A percentile compares a stretch with the other conserved stretches of the same genome.
These are phyloP conservation scores for Strigomonas culicis DNA, from an alignment of 208 protist species.

Conservation along the genomic window DNA sequence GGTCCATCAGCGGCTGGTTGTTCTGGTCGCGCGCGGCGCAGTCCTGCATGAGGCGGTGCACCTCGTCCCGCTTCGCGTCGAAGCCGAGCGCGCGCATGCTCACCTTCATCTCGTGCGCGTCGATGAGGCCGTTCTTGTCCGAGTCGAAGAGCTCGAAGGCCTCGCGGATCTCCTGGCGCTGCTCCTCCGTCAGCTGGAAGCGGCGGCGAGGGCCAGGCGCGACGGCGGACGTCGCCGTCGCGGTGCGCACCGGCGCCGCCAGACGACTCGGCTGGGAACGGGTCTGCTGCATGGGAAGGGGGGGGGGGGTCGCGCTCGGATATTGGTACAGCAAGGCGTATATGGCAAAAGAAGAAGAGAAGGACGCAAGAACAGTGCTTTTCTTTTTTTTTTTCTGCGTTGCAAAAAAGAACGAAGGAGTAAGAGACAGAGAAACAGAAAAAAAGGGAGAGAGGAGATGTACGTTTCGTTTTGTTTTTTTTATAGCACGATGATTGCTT, in stretches of 20 bases:
- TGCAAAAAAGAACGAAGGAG: neutral
- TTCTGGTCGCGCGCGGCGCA: conserved; percentile 78
- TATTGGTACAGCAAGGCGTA: too few relatives aligned
- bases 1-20: conserved; percentile 85
- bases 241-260: conserved; percentile 35
- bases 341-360: neutral
- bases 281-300: neutral
- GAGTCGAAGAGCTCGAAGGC: conserved; percentile 99
- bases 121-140: conserved; percentile 95
- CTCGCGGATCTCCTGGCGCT: conserved; percentile 99
- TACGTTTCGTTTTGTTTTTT: too few relatives aligned
- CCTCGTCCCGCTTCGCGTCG: conserved; percentile 97
- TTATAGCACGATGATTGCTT: too few relatives aligned
- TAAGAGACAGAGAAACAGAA: neutral
- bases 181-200: conserved; percentile 97
- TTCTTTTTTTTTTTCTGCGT: neutral
- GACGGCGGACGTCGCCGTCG: conserved; percentile 20
- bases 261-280: too few relatives aligned
- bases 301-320: too few relatives aligned
- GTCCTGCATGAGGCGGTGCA: conserved; percentile 85
- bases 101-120: conserved; percentile 99
- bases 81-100: conserved; percentile 99
- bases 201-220: conserved; percentile 58
- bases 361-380: neutral
- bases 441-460: conserved; percentile 7